Evolutionary conservation across 2,329 filamentous ascomycete species (phyloP).

Genomic region (Bipolaris victoriae): DNA sequence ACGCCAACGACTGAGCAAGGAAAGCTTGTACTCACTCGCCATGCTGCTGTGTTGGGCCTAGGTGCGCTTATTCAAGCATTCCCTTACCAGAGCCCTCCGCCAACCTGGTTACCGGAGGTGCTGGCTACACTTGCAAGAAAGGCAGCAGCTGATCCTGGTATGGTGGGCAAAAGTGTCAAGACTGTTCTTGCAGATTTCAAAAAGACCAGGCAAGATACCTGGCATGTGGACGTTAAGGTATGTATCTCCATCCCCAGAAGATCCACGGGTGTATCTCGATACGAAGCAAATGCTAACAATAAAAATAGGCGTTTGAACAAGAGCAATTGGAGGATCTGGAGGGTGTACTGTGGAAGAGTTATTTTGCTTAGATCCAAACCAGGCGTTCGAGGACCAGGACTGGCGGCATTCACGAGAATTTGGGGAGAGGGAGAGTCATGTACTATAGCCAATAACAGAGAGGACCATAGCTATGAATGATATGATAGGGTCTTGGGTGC

Average conservation of each 20-base stretch:
- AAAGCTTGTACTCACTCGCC: conserved; percentile 78
- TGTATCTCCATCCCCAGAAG: conserved; percentile 34
- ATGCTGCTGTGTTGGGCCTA: conserved; percentile 89
- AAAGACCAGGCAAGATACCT: conserved; percentile 98
- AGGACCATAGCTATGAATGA: conserved; percentile 3
- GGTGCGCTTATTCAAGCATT: conserved; percentile 94
- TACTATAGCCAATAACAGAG: conserved; percentile 14
- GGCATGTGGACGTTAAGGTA: conserved; percentile 98
- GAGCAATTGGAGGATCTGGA: conserved; percentile 95
- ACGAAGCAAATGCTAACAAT: conserved; percentile 6
- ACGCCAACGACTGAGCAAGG: conserved; percentile 75
- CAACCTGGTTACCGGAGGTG: conserved; percentile 91
- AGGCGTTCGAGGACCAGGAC: background rate
- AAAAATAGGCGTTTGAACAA: conserved; percentile 72
- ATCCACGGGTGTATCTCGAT: background rate
- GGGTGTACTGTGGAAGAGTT: conserved; percentile 98
- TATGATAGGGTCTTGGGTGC: conserved; percentile 11
- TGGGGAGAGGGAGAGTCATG: conserved; percentile 1
- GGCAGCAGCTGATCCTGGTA: conserved; percentile 85
- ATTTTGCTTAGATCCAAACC: conserved; percentile 74
- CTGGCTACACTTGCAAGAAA: conserved; percentile 82
- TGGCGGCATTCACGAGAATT: background rate
- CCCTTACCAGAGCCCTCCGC: conserved; percentile 92
- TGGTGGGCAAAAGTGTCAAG: conserved; percentile 96
- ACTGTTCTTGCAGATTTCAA: conserved; percentile 95